Base-by-base conservation (phyloP, 2,329 filamentous ascomycete species). In the Aspergillus neotritici region DNA sequence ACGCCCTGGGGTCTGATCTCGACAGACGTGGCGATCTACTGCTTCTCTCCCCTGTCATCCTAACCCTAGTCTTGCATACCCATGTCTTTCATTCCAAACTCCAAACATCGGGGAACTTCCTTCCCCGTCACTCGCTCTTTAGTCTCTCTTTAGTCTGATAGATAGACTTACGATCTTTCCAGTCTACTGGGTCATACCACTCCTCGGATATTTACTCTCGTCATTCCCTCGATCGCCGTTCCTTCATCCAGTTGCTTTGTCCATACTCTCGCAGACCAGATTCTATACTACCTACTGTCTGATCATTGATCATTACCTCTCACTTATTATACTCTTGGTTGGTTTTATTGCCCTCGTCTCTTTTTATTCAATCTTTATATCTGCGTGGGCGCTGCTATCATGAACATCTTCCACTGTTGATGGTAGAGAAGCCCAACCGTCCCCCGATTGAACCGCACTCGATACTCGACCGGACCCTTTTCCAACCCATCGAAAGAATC, bases 21-120 rank as follows among this genome's bases (percentile, higher is more conserved):
- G 15, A 17, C 15, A 21, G 15, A 25, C 21, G 7, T 25, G 21
- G 21, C 21, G 21, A 25, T 25, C 21, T 25, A 3, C 21, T 8
- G 3, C 21, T 40, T 39, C 11, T 9, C 29, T 43, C 40, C 46
- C 44, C 33, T 46, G 44, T 43, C 43, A 40, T 35, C 41, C 31
- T 46, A 34, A 47, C 33, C 43, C 40, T 39, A 28, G 44, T 28
- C 37, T 43, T 46, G 39, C 47, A 51, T 42, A 51, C 17, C 37
- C 41, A 51, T 50, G 48, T 44, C 48, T 49, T 45, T 32, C 29
- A 45, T 43, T 43, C 37, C 43, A 48, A 47, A 45, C 41, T n/a
- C n/a, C 34, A 35, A 41, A 31, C 33, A 35, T 45, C 44, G 38
- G 41, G 41, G 37, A 44, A 38, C 31, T 17, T 21, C 31, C 34